Percentiles rank a stretch among this genome's conserved stretches.
Evolutionary conservation across 306 rosid species (phyloP).

Genomic region (Cicer arietinum): DNA sequence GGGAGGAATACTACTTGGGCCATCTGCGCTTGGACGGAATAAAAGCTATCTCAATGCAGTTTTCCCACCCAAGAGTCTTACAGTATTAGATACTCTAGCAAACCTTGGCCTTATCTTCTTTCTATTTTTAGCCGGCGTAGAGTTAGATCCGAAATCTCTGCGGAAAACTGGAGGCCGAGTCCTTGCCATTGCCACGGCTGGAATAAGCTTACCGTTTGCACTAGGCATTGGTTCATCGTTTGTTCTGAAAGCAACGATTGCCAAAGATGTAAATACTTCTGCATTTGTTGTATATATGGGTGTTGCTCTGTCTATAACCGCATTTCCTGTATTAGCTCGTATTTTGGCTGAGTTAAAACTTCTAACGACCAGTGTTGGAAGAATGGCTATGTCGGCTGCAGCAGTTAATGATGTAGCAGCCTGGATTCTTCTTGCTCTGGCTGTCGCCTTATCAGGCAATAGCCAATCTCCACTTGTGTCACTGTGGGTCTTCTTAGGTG

Average conservation of each 20-base stretch:
- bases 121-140: conserved; percentile 78
- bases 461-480: conserved; percentile 67
- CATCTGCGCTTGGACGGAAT: conserved; percentile 83
- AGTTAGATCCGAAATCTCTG: conserved; percentile 70
- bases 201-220: conserved; percentile 77
- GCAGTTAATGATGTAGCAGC: conserved; percentile 93
- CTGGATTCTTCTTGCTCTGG: conserved; percentile 92
- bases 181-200: conserved; percentile 74
- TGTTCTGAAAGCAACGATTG: conserved; percentile 63
- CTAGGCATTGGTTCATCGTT: conserved; percentile 83
- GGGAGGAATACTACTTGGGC: conserved; percentile 92
- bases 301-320: conserved; percentile 88
- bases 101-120: conserved; percentile 87
- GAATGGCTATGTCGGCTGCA: conserved; percentile 92
- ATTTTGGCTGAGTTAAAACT: conserved; percentile 89
- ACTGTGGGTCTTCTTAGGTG: conserved; percentile 78
- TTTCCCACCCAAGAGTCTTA: conserved; percentile 78
- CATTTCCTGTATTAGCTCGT: conserved; percentile 92
- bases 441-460: conserved; percentile 74
- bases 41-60: conserved; percentile 60
- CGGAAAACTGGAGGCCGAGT: conserved; percentile 70
- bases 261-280: conserved; percentile 60
- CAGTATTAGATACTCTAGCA: conserved; percentile 88
- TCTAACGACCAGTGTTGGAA: conserved; percentile 77
- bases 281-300: conserved; percentile 89